phyloP scores from a whole-genome alignment of 768 basidiomycete genomes.

The Tylopilus vinaceipallidus region DNA sequence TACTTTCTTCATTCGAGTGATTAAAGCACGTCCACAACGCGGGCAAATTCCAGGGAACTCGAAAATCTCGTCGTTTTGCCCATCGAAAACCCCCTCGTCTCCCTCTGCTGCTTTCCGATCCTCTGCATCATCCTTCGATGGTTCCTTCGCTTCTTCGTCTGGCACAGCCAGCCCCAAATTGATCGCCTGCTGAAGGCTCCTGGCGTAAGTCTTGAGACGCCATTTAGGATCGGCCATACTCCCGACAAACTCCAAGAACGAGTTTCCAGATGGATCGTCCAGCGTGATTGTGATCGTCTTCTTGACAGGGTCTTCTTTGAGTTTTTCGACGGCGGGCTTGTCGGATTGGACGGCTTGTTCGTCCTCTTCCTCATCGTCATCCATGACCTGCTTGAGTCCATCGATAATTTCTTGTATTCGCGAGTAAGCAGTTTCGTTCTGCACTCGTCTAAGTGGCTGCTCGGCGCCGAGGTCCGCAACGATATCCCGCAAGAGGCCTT shows the following conservation, averaged over 20 bases:
- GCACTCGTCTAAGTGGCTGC: slow-evolving; percentile 80
- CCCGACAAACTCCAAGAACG: slow-evolving; percentile 89
- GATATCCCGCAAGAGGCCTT: slow-evolving; percentile 85
- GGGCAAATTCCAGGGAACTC: slow-evolving; percentile 87
- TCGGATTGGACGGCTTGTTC: slow-evolving; percentile 25
- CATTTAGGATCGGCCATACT: slow-evolving; percentile 92
- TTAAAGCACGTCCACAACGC: slow-evolving; percentile 76
- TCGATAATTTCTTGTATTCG: slow-evolving; percentile 79
- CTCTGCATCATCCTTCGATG: neutral
- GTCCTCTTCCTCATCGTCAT: slow-evolving; percentile 58
- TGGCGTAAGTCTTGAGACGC: slow-evolving; percentile 79
- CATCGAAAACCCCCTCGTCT: slow-evolving; percentile 26
- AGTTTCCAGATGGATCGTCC: slow-evolving; percentile 94
- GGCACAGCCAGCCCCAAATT: slow-evolving; percentile 66
- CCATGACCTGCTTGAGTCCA: slow-evolving; percentile 61
- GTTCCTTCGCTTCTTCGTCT: slow-evolving; percentile 36
- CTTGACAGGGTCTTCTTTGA: slow-evolving; percentile 52
- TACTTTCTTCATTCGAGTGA: slow-evolving; percentile 95
- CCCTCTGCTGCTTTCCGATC: slow-evolving; percentile 10
- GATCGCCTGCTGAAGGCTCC: slow-evolving; percentile 80
- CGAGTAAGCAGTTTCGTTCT: slow-evolving; percentile 66
- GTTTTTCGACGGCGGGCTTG: slow-evolving; percentile 31
- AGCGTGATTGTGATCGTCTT: slow-evolving; percentile 76
- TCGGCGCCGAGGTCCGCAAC: slow-evolving; percentile 75
- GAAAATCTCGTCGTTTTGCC: slow-evolving; percentile 80